Conservation (phyloP, 805 yeast genomes). For the Schizosaccharomyces japonicus region DNA sequence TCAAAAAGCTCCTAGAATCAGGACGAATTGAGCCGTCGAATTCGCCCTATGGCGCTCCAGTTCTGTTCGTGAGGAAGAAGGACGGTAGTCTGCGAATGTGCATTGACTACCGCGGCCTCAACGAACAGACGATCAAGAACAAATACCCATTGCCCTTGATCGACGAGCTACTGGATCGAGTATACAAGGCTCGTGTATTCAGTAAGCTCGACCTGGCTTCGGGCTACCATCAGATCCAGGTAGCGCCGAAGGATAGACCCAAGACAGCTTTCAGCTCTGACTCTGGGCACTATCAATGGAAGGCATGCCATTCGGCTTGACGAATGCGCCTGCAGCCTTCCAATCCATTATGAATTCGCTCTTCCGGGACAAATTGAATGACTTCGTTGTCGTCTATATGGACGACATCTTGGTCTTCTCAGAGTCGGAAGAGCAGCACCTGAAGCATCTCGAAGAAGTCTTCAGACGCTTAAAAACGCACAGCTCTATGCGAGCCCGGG, state of each 20-base stretch:
- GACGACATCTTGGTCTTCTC: conserved; percentile 12
- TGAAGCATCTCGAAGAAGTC: neutral
- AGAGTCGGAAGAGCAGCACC: conserved; percentile 8
- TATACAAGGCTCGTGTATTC: conserved; percentile 7
- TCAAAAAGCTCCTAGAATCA: neutral
- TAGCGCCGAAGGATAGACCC: conserved; percentile 1
- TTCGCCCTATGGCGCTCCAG: conserved; percentile 7
- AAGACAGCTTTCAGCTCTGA: neutral
- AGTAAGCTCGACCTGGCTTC: conserved; percentile 11
- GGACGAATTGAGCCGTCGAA: conserved; percentile 6
- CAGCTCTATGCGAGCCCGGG: conserved; percentile 6
- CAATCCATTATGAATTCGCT: conserved; percentile 9
- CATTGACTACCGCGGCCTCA: conserved; percentile 11
- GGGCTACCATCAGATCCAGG: conserved; percentile 9
- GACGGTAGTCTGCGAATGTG: conserved; percentile 11
- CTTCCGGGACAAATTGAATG: conserved; percentile 7
- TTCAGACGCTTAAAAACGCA: neutral
- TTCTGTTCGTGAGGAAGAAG: conserved; percentile 10
- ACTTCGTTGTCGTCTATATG: conserved; percentile 9
- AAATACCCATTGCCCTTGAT: conserved; percentile 10
- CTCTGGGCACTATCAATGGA: conserved; percentile 10
- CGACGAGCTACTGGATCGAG: conserved; percentile 6
- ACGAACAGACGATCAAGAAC: conserved; percentile 9
- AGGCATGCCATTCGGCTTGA: conserved; percentile 15
- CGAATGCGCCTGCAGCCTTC: conserved; percentile 14